A percentile compares a stretch with the other conserved stretches of the same genome.
Evolutionary conservation across 1,284 basidiomycete species (phyloP).

Genomic region (Tausonia pullulans): DNA sequence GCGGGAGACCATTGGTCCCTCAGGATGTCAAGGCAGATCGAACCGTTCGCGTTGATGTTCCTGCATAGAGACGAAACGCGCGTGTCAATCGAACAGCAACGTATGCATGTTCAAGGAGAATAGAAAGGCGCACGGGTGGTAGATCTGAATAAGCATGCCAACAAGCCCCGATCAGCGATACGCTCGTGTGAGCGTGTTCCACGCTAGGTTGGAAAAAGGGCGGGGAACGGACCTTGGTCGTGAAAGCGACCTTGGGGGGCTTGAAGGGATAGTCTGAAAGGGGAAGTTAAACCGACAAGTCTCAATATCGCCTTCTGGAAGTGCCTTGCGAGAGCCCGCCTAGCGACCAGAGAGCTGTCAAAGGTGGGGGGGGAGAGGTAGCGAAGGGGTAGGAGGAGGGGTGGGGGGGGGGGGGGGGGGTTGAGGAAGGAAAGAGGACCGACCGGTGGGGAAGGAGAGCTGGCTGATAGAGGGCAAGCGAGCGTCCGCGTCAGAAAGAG

Average conservation of each 20-base stretch:
- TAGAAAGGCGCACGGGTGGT: constrained; percentile 48
- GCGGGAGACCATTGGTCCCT: constrained; percentile 98
- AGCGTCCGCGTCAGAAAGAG: background rate
- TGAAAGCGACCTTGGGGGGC: constrained; percentile 98
- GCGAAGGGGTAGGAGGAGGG: no score
- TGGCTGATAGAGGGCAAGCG: constrained; percentile 22
- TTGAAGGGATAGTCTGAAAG: constrained; percentile 96
- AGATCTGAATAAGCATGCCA: constrained; percentile 42
- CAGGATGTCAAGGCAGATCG: constrained; percentile 95
- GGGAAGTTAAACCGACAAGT: constrained; percentile 38
- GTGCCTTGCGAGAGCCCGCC: no score
- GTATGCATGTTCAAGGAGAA: no score
- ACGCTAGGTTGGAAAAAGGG: constrained; percentile 41
- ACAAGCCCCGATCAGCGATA: no score
- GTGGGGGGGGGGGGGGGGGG: no score
- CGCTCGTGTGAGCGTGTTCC: no score
- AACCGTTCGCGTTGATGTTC: constrained; percentile 96
- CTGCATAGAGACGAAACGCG: no score
- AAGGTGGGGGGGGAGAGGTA: no score
- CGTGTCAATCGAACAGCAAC: no score
- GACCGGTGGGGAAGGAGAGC: constrained; percentile 37
- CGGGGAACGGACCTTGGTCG: constrained; percentile 63
- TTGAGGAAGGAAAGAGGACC: background rate
- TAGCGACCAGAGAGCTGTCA: no score
- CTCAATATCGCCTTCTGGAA: no score